Evolutionary conservation across 208 protist genomes (phyloP).

Genomic region (Sergeia podlipaevii): DNA sequence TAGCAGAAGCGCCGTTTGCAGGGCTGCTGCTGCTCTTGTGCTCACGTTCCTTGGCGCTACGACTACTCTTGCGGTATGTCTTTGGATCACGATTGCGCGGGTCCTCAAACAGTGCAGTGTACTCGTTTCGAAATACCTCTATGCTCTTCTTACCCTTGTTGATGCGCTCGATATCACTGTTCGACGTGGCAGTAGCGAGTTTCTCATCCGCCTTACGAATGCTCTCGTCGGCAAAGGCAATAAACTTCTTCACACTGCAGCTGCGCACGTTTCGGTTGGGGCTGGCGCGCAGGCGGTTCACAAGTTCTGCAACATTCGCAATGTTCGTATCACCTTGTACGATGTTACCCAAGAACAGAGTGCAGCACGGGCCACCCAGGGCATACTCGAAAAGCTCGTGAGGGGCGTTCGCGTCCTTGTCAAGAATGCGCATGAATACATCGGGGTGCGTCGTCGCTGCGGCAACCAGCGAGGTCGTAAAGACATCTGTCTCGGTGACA

Average conservation of each 20-base stretch:
- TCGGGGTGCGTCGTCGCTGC: conserved; percentile 28
- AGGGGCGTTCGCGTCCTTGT: conserved; percentile 33
- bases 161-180: conserved; percentile 26
- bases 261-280: conserved; percentile 46
- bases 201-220: conserved; percentile 30
- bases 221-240: conserved; percentile 48
- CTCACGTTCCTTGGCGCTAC: too few relatives aligned
- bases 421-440: conserved; percentile 37
- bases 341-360: conserved; percentile 40
- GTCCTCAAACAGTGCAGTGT: conserved; percentile 46
- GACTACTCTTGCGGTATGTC: conserved; percentile 47
- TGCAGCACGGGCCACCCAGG: conserved; percentile 60
- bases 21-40: too few relatives aligned
- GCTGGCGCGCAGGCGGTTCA: conserved; percentile 26
- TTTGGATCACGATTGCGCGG: conserved; percentile 46
- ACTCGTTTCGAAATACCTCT: conserved; percentile 54
- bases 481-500: conserved; percentile 38
- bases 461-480: conserved; percentile 46
- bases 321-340: conserved; percentile 31
- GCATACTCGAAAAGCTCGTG: conserved; percentile 59
- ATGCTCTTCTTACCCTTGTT: conserved; percentile 42
- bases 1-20: too few relatives aligned
- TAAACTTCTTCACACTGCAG: conserved; percentile 53
- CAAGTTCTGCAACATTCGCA: conserved; percentile 19
- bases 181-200: conserved; percentile 25